Conservation (phyloP, 441 rosid species). For the Arabidopsis hybrid region DNA sequence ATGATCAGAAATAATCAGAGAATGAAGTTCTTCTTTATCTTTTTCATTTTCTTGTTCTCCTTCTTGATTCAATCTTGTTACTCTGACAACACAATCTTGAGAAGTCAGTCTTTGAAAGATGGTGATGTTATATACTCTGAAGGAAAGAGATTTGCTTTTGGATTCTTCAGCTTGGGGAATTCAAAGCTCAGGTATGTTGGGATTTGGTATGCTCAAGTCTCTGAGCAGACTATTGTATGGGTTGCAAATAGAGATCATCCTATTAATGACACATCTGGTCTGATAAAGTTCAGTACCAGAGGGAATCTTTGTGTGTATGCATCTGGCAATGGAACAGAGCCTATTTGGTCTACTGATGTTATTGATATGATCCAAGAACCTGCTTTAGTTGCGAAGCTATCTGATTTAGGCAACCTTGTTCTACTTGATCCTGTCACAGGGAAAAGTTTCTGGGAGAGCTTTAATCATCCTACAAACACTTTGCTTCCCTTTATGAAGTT, state of each 20-base stretch:
- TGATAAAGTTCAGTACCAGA: constrained; percentile 46
- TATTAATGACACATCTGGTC: constrained; percentile 51
- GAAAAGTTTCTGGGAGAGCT: constrained; percentile 64
- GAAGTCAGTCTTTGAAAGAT: constrained; percentile 50
- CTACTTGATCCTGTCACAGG: constrained; percentile 45
- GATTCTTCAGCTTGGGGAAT: constrained; percentile 57
- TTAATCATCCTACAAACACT: constrained; percentile 62
- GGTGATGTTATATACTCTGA: constrained; percentile 59
- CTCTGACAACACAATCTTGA: constrained; percentile 48
- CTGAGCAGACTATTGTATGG: constrained; percentile 58
- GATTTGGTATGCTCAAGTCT: constrained; percentile 60
- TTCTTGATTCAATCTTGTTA: constrained; percentile 29
- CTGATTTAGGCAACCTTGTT: constrained; percentile 69
- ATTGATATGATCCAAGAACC: constrained; percentile 25
- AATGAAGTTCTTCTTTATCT: constrained; percentile 41
- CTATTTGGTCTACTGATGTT: constrained; percentile 66
- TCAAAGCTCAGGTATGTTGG: constrained; percentile 61
- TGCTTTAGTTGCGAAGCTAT: constrained; percentile 52
- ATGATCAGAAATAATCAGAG: constrained; percentile 15
- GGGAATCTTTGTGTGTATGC: constrained; percentile 56
- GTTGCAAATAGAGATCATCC: constrained; percentile 77
- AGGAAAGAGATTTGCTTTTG: constrained; percentile 45
- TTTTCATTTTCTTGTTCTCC: constrained; percentile 35
- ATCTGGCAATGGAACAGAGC: constrained; percentile 46
- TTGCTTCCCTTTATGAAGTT: constrained; percentile 61